Evolutionary conservation across 345 rosid genomes (phyloP).

Genomic region (Turritis glabra): DNA sequence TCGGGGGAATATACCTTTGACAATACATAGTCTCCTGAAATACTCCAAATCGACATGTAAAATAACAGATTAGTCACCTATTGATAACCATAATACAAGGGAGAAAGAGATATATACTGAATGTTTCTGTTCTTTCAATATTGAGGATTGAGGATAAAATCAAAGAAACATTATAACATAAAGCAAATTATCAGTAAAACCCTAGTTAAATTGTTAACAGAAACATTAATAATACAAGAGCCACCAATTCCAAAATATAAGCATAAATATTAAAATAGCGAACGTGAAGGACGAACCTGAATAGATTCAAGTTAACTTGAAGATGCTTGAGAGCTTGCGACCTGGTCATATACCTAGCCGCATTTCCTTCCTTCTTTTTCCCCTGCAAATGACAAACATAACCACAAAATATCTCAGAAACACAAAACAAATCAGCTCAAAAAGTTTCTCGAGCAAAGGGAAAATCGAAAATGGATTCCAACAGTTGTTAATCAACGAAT

Average conservation of each 20-base stretch:
- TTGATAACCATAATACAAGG: background rate
- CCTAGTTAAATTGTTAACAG: too few relatives aligned
- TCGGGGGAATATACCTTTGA: slow-evolving; percentile 85
- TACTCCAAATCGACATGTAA: background rate
- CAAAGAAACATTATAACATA: background rate
- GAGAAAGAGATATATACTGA: background rate
- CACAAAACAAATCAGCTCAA: background rate
- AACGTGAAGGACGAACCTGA: slow-evolving; percentile 56
- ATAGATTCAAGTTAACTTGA: slow-evolving; percentile 65
- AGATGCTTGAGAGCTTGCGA: slow-evolving; percentile 81
- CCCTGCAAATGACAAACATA: slow-evolving; percentile 50
- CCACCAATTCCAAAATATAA: too few relatives aligned
- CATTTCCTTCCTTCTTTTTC: slow-evolving; percentile 96
- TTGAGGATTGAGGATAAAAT: background rate
- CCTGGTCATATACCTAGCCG: slow-evolving; percentile 83
- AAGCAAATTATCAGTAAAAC: background rate
- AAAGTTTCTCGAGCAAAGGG: background rate
- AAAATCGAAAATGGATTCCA: background rate
- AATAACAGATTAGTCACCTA: background rate
- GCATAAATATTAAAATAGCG: background rate
- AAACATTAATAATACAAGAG: too few relatives aligned
- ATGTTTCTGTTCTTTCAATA: background rate
- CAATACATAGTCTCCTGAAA: slow-evolving; percentile 76
- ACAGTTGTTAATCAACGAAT: background rate
- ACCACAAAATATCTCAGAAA: background rate